phyloP scores from a whole-genome alignment of 2,329 filamentous ascomycete species.

The Trichophyton rubrum region DNA sequence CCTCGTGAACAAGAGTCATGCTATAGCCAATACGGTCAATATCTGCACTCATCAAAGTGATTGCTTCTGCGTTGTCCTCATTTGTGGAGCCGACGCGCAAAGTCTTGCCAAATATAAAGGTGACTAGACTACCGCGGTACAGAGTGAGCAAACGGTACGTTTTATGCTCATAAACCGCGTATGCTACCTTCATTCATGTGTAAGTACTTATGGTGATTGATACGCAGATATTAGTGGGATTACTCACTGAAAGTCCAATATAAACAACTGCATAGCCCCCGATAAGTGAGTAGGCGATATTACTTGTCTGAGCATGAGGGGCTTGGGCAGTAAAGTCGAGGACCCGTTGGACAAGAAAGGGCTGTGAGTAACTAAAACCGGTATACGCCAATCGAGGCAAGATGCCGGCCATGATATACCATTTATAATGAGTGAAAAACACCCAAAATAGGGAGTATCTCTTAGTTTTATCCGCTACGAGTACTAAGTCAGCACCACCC shows the following conservation, averaged over 20 bases:
- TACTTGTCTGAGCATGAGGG: not conserved
- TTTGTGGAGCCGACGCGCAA: not conserved
- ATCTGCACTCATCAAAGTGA: conserved; percentile 20
- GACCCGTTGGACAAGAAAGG: not conserved
- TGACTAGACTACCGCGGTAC: not conserved
- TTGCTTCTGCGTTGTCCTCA: conserved; percentile 1
- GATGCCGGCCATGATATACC: not conserved
- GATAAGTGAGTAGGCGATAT: not conserved
- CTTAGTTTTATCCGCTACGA: not conserved
- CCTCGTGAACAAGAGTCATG: conserved; percentile 16
- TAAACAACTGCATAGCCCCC: conserved; percentile 3
- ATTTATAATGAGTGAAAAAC: not conserved
- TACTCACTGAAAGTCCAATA: conserved; percentile 5
- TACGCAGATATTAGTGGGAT: not conserved
- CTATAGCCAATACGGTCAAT: conserved; percentile 16
- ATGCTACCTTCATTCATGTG: not conserved
- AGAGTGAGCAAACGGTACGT: conserved; percentile 1
- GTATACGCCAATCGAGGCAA: not conserved
- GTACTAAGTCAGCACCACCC: not conserved
- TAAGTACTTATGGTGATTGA: not conserved
- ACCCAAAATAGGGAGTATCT: not conserved
- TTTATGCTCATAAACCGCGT: conserved; percentile 3
- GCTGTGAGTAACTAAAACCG: not conserved
- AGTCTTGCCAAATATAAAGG: conserved; percentile 2
- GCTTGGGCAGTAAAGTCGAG: not conserved